Evolutionary conservation across 2,329 filamentous ascomycete genomes (phyloP).

Genomic region (Orbilia quercus): DNA sequence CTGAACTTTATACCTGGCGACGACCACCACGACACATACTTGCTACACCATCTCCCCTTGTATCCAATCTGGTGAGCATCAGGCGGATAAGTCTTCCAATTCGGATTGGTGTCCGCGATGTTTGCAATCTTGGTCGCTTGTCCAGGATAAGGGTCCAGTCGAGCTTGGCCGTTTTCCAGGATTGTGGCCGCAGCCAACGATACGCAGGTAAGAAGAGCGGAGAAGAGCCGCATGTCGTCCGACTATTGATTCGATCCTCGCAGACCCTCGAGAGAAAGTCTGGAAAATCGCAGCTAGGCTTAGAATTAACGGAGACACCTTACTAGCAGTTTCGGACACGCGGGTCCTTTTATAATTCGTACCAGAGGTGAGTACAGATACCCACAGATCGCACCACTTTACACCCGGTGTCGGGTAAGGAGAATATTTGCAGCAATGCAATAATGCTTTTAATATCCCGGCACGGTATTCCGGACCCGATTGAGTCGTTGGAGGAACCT

Average conservation of each 20-base stretch:
- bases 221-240: conserved; percentile 27
- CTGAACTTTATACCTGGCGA: conserved; percentile 69
- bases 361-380: not conserved
- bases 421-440: not conserved
- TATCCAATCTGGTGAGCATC: conserved; percentile 70
- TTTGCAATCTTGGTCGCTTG: conserved; percentile 40
- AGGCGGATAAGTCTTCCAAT: conserved; percentile 67
- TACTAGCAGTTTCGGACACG: not conserved
- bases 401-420: no score
- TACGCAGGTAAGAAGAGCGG: conserved; percentile 30
- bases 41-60: conserved; percentile 73
- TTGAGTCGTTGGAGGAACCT: conserved; percentile 9
- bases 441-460: conserved; percentile 1
- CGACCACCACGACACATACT: conserved; percentile 72
- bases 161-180: conserved; percentile 40
- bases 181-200: conserved; percentile 34
- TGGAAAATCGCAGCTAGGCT: not conserved
- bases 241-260: not conserved
- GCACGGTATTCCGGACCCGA: conserved; percentile 34
- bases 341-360: conserved; percentile 9
- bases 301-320: conserved; percentile 1
- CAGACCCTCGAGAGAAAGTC: not conserved
- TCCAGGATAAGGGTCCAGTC: conserved; percentile 48
- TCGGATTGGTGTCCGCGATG: conserved; percentile 44
- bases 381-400: not conserved